phyloP scores from a whole-genome alignment of 192 early-diverging fungal genomes.

The Chytriomyces confervae region DNA sequence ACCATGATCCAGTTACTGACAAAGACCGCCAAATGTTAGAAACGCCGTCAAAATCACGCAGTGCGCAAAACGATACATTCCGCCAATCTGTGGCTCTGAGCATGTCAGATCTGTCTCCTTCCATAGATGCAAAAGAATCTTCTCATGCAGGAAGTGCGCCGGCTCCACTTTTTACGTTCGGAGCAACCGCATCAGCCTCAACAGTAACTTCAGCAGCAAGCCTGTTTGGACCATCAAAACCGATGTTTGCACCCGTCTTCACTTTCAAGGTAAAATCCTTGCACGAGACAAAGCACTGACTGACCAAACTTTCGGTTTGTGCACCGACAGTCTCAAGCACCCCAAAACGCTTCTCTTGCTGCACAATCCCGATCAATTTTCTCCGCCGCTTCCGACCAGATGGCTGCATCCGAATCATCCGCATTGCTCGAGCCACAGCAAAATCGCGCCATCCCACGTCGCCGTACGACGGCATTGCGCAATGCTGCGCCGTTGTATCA shows the following conservation, averaged over 20 bases:
- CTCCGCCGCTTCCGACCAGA: too few relatives aligned
- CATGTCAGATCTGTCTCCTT: constrained; percentile 1
- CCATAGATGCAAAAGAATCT: background rate
- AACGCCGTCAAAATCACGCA: background rate
- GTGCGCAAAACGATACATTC: constrained; percentile 2
- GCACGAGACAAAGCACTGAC: background rate
- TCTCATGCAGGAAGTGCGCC: background rate
- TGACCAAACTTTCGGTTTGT: background rate
- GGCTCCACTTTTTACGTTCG: constrained; percentile 27
- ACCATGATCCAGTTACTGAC: background rate
- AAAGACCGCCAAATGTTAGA: background rate
- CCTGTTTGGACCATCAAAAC: constrained; percentile 30
- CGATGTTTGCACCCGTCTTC: constrained; percentile 27
- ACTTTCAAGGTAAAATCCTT: constrained; percentile 24
- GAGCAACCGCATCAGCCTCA: background rate
- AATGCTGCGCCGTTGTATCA: background rate
- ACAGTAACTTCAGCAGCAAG: background rate
- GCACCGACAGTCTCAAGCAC: background rate
- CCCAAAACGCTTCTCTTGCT: too few relatives aligned
- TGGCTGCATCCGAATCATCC: background rate
- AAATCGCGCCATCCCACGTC: background rate
- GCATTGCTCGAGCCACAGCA: background rate
- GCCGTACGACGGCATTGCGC: background rate
- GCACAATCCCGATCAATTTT: too few relatives aligned
- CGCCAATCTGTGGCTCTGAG: constrained; percentile 15